Percentiles rank a stretch among this genome's conserved stretches.
Evolutionary conservation across 2,329 filamentous ascomycete species (phyloP).

Genomic region (Alternaria metachromatica): DNA sequence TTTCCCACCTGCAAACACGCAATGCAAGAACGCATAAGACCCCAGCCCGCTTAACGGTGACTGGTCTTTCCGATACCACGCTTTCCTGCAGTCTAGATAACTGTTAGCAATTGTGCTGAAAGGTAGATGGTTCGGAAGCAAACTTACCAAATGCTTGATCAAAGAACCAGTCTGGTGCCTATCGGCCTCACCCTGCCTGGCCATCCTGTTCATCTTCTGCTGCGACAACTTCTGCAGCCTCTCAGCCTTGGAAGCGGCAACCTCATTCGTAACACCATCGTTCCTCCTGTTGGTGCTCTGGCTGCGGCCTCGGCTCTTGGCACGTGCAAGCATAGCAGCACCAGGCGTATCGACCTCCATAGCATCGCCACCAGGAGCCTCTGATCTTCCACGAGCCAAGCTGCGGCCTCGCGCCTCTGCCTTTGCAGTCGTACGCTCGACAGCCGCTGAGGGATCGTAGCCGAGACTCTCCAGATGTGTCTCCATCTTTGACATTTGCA

Average conservation of each 20-base stretch:
- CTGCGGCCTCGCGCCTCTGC: constrained; percentile 75
- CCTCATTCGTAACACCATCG: constrained; percentile 76
- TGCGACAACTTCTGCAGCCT: constrained; percentile 86
- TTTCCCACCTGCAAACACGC: constrained; percentile 24
- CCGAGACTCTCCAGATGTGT: constrained; percentile 83
- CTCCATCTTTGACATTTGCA: constrained; percentile 86
- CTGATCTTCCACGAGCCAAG: constrained; percentile 65
- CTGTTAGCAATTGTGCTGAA: constrained; percentile 19
- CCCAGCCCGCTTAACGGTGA: constrained; percentile 50
- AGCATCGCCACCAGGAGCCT: constrained; percentile 61
- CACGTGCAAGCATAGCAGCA: constrained; percentile 55
- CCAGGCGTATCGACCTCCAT: constrained; percentile 71
- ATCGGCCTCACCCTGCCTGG: constrained; percentile 95
- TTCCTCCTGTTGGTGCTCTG: constrained; percentile 73
- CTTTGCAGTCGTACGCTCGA: constrained; percentile 69
- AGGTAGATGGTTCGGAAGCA: constrained; percentile 1
- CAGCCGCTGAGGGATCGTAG: constrained; percentile 78
- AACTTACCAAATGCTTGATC: constrained; percentile 87
- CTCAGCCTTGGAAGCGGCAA: constrained; percentile 78
- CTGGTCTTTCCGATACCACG: constrained; percentile 89
- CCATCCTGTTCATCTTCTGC: constrained; percentile 99
- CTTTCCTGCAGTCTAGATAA: constrained; percentile 78
- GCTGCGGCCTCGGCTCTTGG: constrained; percentile 74
- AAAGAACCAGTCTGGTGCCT: constrained; percentile 82
- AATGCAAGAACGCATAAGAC: constrained; percentile 18